These are phyloP conservation scores for Aegle marmelos DNA, from an alignment of 345 rosid genomes.

Conservation along the genomic window DNA sequence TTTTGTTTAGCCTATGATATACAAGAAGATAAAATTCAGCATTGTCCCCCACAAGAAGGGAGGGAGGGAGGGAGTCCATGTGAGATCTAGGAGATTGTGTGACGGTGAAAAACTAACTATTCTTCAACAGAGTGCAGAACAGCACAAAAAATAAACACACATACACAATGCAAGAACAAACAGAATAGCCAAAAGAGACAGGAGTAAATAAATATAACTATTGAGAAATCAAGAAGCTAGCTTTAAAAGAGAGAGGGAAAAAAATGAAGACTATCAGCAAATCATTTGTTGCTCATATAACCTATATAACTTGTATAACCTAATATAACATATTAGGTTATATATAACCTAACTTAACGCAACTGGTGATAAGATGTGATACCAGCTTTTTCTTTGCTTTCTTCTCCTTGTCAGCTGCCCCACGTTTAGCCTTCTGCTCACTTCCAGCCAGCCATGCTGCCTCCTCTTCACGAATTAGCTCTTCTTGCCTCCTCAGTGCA, in stretches of 20 bases:
- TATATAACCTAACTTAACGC: neutral
- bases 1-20: conserved; percentile 73
- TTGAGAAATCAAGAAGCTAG: neutral
- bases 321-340: too few relatives aligned
- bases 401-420: conserved; percentile 68
- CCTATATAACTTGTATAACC: too few relatives aligned
- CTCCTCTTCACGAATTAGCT: conserved; percentile 96
- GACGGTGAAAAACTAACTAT: neutral
- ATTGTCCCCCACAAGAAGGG: neutral
- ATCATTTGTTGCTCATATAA: too few relatives aligned
- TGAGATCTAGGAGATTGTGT: neutral
- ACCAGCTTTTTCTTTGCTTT: conserved; percentile 94
- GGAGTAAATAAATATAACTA: neutral
- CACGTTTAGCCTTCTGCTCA: conserved; percentile 82
- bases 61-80: neutral
- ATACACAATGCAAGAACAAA: neutral
- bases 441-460: conserved; percentile 75
- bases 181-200: neutral
- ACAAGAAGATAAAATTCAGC: neutral
- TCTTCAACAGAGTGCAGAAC: neutral
- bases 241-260: neutral
- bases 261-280: neutral
- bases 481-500: conserved; percentile 90
- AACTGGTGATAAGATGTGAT: neutral
- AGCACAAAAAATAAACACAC: neutral